Evolutionary conservation across 164 flowering plant species (phyloP).

Genomic region (Cinnamomum micranthum): DNA sequence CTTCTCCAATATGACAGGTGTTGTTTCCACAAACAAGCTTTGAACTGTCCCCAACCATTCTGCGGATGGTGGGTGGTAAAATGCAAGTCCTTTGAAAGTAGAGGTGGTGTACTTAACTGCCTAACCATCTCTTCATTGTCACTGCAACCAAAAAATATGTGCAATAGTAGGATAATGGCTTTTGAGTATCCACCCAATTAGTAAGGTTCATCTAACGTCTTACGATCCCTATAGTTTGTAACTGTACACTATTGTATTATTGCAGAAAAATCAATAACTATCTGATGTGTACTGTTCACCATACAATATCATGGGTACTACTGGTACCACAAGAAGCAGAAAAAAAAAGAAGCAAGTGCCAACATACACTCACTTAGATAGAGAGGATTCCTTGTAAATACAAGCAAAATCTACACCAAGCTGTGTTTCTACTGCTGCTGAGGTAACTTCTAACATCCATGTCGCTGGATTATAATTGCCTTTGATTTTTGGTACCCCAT

Average conservation of each 20-base stretch:
- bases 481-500: conserved; percentile 60
- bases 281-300: too few species aligned
- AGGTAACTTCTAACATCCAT: conserved; percentile 81
- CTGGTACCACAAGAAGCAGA: too few species aligned
- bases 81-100: conserved; percentile 40
- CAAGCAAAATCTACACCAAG: conserved; percentile 58
- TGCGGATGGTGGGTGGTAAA: conserved; percentile 46
- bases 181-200: too few species aligned
- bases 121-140: conserved; percentile 33
- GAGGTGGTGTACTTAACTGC: conserved; percentile 30
- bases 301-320: too few species aligned
- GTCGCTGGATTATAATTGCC: conserved; percentile 70
- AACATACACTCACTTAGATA: too few species aligned
- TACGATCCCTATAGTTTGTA: too few species aligned
- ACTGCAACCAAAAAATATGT: conserved; percentile 19
- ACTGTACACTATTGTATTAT: too few species aligned
- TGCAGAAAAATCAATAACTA: too few species aligned
- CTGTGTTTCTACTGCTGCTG: conserved; percentile 51
- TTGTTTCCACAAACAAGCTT: conserved; percentile 73
- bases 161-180: too few species aligned
- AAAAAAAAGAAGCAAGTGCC: too few species aligned
- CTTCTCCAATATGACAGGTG: conserved; percentile 64
- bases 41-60: conserved; percentile 53
- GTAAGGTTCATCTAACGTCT: too few species aligned
- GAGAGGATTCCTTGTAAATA: conserved; percentile 24